phyloP scores from a whole-genome alignment of 1,284 basidiomycete species.

The Sphaerobolus stellatus region DNA sequence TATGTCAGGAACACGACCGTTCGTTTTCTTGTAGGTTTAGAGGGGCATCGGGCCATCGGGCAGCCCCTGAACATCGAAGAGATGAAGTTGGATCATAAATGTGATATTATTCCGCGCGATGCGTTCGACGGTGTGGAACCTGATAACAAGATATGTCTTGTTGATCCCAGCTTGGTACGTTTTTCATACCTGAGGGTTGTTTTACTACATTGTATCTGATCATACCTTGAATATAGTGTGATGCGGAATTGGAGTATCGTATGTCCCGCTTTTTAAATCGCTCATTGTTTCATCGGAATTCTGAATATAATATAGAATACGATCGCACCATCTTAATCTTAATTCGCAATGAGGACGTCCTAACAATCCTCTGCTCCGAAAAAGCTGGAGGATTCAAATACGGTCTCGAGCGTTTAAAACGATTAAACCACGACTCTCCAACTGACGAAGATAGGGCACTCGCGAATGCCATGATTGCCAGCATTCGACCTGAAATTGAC shows the following conservation, averaged over 20 bases:
- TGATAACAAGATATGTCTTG: constrained; percentile 36
- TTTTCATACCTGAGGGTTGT: neutral
- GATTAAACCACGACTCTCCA: neutral
- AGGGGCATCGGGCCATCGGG: constrained; percentile 26
- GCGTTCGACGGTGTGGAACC: constrained; percentile 32
- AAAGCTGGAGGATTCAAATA: neutral
- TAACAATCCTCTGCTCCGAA: neutral
- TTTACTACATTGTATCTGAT: no score
- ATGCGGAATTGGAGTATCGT: no score
- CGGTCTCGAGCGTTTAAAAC: neutral
- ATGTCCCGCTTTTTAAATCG: no score
- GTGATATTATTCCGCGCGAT: constrained; percentile 16
- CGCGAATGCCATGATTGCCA: neutral
- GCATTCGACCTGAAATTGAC: neutral
- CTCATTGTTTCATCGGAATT: neutral
- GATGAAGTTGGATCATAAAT: constrained; percentile 28
- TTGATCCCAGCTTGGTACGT: neutral
- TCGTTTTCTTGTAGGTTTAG: constrained; percentile 36
- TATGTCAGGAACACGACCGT: constrained; percentile 25
- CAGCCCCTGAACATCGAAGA: constrained; percentile 25
- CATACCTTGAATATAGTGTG: no score
- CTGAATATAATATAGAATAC: neutral
- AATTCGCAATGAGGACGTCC: neutral
- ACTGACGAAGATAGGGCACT: neutral
- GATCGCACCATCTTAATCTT: neutral